Evolutionary conservation across 148 eudicot species (phyloP).

Genomic region (Rhododendron mucronatum): DNA sequence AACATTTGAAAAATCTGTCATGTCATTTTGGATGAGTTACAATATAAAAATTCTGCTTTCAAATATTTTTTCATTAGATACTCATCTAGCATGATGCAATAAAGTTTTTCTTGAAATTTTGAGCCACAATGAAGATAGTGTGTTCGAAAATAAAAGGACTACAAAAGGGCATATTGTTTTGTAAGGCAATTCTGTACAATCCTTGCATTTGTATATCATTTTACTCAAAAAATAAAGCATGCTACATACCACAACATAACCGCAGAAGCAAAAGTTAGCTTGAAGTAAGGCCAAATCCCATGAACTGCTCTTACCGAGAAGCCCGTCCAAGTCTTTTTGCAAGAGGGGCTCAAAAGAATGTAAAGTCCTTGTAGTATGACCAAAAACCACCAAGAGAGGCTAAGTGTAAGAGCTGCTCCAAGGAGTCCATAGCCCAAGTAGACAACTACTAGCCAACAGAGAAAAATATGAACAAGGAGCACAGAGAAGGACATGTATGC

Average conservation of each 20-base stretch:
- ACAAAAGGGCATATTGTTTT: background rate
- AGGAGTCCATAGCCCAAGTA: conserved; percentile 37
- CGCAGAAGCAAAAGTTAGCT: conserved; percentile 47
- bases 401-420: conserved; percentile 48
- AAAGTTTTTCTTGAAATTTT: background rate
- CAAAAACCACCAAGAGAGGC: conserved; percentile 58
- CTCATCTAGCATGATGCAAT: background rate
- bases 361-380: conserved; percentile 39
- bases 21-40: background rate
- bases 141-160: background rate
- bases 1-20: background rate
- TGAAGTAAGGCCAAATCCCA: conserved; percentile 48
- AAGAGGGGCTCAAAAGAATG: conserved; percentile 35
- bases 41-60: background rate
- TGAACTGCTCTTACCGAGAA: conserved; percentile 25
- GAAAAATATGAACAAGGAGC: conserved; percentile 32
- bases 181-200: background rate
- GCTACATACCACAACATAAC: conserved; percentile 34
- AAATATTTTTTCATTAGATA: background rate
- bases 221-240: background rate
- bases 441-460: conserved; percentile 46
- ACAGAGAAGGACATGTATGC: conserved; percentile 50
- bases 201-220: background rate
- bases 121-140: background rate
- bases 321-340: conserved; percentile 54